A percentile compares a stretch with the other conserved stretches of the same genome.
Conservation (phyloP, 2,329 filamentous ascomycete species). For the Pseudogymnoascus sp. region DNA sequence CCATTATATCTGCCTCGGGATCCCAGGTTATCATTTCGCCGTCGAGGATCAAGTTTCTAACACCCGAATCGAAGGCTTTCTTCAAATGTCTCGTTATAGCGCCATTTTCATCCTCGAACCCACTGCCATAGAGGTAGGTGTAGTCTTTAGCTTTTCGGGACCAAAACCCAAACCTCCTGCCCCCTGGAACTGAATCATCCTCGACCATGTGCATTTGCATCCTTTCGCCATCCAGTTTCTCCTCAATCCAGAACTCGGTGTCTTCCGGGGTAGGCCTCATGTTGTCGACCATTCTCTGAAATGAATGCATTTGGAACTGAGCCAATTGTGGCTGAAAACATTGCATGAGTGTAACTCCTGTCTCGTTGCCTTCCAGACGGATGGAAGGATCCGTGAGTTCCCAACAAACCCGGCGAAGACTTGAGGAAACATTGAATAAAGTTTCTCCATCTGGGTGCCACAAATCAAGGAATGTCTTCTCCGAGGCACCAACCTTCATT, state of each 20-base stretch:
- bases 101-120: constrained; percentile 66
- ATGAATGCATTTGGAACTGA: constrained; percentile 78
- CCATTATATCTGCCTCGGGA: constrained; percentile 72
- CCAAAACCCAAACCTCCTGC: constrained; percentile 78
- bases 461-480: constrained; percentile 77
- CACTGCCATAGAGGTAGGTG: constrained; percentile 82
- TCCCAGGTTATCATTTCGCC: constrained; percentile 99
- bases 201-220: constrained; percentile 93
- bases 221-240: constrained; percentile 92
- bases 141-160: constrained; percentile 96
- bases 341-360: constrained; percentile 76
- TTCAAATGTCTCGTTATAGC: constrained; percentile 75
- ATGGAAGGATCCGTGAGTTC: constrained; percentile 71
- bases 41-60: constrained; percentile 84
- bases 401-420: constrained; percentile 87
- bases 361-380: constrained; percentile 67
- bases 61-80: constrained; percentile 68
- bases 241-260: constrained; percentile 87
- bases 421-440: constrained; percentile 86
- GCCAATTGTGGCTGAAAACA: constrained; percentile 96
- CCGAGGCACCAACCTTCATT: constrained; percentile 69
- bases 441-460: constrained; percentile 75
- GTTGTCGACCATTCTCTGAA: constrained; percentile 70
- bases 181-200: constrained; percentile 61
- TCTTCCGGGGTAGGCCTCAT: constrained; percentile 63